Base-by-base conservation (phyloP, 805 yeast species). In the Candida piceae region DNA sequence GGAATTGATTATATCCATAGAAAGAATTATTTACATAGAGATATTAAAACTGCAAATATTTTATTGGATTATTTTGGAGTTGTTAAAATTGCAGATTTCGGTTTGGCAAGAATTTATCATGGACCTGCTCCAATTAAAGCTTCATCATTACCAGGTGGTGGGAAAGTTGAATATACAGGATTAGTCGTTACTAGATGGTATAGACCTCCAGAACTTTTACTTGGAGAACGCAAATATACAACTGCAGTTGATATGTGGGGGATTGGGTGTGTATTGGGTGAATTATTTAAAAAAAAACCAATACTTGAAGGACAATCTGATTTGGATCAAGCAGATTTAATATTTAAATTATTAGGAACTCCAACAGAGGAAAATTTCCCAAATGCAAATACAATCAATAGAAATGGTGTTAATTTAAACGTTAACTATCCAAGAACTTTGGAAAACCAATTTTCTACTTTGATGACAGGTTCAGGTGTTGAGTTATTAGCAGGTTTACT, bases 171-270 rank as follows among this genome's bases (percentile, higher is more conserved):
- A 16, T 76, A 76, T 48, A 76, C 81, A 0, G 79, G 76, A 1
- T 52, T 76, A 37, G 98, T 93, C 2, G 97, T 93, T 26, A 93
- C 98, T 0, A 64, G 98, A 46, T 93, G 98, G 98, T 93, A 94
- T 60, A 69, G 98, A 40, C 95, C 98, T 1, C 98, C 97, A 0
- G 98, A 90, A 58, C 68, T 93, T 15, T 70, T 93, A 12, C 63
- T 93, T 36, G 96, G 96, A 4, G 95, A 88, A 47, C 70, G 83
- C 48, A 67, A 73, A 41, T 90, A 90, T 58, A 88, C 97, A 2
- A 84, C 97, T 0, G 95, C 97, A 0, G 90, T 90, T 10, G 99
- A 93, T 61, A 74, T 93, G 63, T 93, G 99, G 99, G 97, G 97
- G 0, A 74, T 86, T 16, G 97, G 97, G 1, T 93, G 98, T 63